Evolutionary conservation across 306 rosid genomes (phyloP).

Genomic region (Abrus pulchellus): DNA sequence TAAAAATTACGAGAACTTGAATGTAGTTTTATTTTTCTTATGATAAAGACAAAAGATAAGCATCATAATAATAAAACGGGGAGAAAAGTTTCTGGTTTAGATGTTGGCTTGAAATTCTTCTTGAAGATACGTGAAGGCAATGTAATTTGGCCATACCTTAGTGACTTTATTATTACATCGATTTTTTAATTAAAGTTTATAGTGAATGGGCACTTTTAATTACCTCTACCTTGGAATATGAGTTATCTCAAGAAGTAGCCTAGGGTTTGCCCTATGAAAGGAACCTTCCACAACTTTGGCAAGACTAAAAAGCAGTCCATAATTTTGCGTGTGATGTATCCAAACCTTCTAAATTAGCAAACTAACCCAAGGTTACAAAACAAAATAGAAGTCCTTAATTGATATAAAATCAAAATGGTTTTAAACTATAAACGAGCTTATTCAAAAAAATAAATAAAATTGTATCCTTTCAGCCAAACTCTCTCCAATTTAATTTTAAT

Average conservation of each 20-base stretch:
- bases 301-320: constrained; percentile 10
- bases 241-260: not conserved
- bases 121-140: constrained; percentile 28
- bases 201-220: not conserved
- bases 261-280: constrained; percentile 42
- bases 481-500: no score
- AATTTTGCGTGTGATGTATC: constrained; percentile 2
- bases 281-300: constrained; percentile 41
- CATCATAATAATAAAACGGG: not conserved
- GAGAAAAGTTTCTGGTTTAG: not conserved
- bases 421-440: no score
- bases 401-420: not conserved
- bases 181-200: not conserved
- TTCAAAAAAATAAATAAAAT: not conserved
- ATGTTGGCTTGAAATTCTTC: constrained; percentile 5
- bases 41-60: not conserved
- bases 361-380: constrained; percentile 3
- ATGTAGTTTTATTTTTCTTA: not conserved
- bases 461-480: no score
- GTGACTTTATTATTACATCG: constrained; percentile 32
- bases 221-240: not conserved
- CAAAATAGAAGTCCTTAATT: not conserved
- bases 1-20: not conserved
- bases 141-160: constrained; percentile 36
- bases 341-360: constrained; percentile 6